phyloP scores from a whole-genome alignment of 441 rosid genomes.

The Mallotus repandus region DNA sequence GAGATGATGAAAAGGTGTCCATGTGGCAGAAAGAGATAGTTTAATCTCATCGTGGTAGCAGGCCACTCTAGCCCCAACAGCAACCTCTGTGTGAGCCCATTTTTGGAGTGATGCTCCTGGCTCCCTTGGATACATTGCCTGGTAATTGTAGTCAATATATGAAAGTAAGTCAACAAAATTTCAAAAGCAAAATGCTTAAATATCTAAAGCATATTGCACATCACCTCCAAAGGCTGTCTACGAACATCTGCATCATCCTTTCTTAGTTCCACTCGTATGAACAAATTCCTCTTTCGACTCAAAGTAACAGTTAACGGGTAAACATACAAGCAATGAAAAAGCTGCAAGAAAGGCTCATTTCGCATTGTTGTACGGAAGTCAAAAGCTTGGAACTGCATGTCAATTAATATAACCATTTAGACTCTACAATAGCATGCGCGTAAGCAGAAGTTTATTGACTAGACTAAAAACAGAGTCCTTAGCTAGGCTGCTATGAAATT shows the following conservation, averaged over 20 bases:
- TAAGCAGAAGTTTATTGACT: background rate
- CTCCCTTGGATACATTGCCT: constrained; percentile 96
- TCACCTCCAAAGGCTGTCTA: constrained; percentile 95
- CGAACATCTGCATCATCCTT: constrained; percentile 94
- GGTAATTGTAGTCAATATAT: constrained; percentile 31
- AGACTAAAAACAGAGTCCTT: background rate
- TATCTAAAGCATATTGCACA: constrained; percentile 20
- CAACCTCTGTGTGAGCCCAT: constrained; percentile 94
- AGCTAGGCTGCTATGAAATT: background rate
- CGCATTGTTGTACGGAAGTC: constrained; percentile 95
- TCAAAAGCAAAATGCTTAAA: constrained; percentile 14
- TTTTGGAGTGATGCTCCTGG: constrained; percentile 70
- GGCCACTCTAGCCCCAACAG: constrained; percentile 84
- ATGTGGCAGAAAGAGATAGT: constrained; percentile 84
- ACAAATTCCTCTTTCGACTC: constrained; percentile 94
- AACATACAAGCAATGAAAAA: constrained; percentile 89
- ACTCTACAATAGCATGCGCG: background rate
- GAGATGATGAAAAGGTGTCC: constrained; percentile 97
- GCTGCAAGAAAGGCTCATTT: constrained; percentile 98
- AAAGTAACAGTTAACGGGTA: constrained; percentile 86
- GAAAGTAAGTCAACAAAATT: constrained; percentile 29
- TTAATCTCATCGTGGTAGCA: constrained; percentile 96
- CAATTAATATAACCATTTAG: constrained; percentile 28
- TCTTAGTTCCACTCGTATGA: constrained; percentile 89
- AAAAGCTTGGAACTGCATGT: constrained; percentile 79